Percentiles rank a stretch among this genome's conserved stretches.
Conservation (phyloP, 139 green algal genomes). For the Chlamydomonas applanata region DNA sequence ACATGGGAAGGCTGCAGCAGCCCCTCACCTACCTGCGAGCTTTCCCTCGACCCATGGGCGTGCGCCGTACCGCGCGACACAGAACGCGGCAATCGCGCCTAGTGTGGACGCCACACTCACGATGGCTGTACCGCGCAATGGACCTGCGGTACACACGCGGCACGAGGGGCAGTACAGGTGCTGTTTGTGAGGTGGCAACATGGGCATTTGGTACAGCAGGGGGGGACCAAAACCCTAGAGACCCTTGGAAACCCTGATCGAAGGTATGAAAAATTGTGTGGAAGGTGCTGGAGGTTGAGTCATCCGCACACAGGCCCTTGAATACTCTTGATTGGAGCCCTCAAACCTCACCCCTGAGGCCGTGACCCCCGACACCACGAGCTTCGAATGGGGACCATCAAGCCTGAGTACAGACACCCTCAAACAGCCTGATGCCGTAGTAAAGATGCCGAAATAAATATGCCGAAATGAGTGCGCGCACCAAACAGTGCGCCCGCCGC, state of each 20-base stretch:
- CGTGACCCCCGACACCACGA: background rate
- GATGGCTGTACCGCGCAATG: constrained; percentile 55
- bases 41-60: constrained; percentile 46
- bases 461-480: background rate
- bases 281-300: too few species aligned
- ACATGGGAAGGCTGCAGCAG: background rate
- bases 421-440: background rate
- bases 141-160: constrained; percentile 48
- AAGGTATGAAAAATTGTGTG: too few species aligned
- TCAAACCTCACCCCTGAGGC: background rate
- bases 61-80: constrained; percentile 63
- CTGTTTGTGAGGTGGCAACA: background rate
- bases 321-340: too few species aligned
- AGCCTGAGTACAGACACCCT: background rate
- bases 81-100: constrained; percentile 62
- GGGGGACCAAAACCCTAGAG: too few species aligned
- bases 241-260: too few species aligned
- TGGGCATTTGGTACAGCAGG: too few species aligned
- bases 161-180: background rate
- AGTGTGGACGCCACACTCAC: constrained; percentile 63
- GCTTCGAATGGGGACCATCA: background rate
- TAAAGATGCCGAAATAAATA: background rate
- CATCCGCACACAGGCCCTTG: too few species aligned
- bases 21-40: constrained; percentile 26
- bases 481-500: constrained; percentile 73